Evolutionary conservation across 2,329 filamentous ascomycete genomes (phyloP), one percentile per base, ranked within the genome.

Genomic region (Pseudogymnoascus sp.): DNA sequence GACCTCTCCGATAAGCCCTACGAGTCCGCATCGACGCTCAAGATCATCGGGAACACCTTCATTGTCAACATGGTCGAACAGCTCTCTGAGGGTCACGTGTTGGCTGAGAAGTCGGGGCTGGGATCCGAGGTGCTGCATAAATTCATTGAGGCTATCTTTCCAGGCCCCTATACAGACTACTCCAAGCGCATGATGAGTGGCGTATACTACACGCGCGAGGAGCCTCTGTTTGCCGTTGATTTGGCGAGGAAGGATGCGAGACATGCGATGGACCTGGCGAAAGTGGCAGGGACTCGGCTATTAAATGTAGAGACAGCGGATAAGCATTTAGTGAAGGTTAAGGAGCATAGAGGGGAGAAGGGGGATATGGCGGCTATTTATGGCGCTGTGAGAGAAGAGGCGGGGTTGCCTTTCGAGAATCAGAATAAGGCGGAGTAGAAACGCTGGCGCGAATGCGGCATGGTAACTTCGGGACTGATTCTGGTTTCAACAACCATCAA

Each of bases 11-110:
- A 82, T 66, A 82, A 90, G 74, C 82, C 87, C 0, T 85, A 87
- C 58, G 84, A 87, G 60, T 84, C 85, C 61, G 86, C 91, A 4
- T 82, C 85, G 1, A 82, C 85, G 52, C 79, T 96, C 58, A 94
- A 96, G 76, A 79, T 96, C 19, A 82, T 96, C 8, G 92, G 92
- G 63, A 96, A 96, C 75, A 90, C 89, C 0, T 92, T 96, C 72
- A 82, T 96, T 68, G 73, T 95, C 41, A 89, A 90, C 76, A 92
- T 92, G 82, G 83, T 92, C 23, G 88, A 92, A 71, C 82, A 90
- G 60, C 77, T 96, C 3, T 85, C 89, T 1, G 91, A 96, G 76
- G 89, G 87, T 5, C 83, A 93, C 71, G 84, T 88, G 0, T 76
- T 92, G 5, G 91, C 91, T 4, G 91, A 96, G 74, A 93, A 92